phyloP scores from a whole-genome alignment of 2,329 filamentous ascomycete species.

The Neofusicoccum sp. region DNA sequence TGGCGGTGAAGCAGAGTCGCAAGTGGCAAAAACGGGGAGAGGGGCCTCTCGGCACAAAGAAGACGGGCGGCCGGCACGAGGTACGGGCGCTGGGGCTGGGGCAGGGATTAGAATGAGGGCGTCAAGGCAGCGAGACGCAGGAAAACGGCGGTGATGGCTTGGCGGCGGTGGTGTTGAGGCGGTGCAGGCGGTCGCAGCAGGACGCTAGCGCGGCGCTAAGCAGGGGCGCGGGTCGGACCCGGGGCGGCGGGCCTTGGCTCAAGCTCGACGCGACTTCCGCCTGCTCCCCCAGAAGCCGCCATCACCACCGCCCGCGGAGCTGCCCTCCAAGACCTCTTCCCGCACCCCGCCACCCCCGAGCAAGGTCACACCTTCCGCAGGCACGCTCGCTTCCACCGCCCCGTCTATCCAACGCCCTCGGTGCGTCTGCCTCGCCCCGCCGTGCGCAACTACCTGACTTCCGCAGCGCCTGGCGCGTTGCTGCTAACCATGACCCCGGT shows the following conservation, averaged over 20 bases:
- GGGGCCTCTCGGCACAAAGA: background rate
- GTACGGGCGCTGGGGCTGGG: background rate
- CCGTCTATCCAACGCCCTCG: background rate
- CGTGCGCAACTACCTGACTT: background rate
- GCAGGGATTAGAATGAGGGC: background rate
- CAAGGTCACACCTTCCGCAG: background rate
- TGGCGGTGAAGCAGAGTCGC: background rate
- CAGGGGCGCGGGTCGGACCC: slow-evolving; percentile 13
- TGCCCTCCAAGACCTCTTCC: background rate
- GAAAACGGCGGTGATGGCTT: background rate
- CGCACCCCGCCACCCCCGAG: too few species aligned
- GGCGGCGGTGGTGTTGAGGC: slow-evolving; percentile 7
- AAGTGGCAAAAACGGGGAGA: background rate
- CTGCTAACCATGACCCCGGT: slow-evolving; percentile 6
- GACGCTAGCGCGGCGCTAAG: background rate
- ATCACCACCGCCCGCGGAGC: background rate
- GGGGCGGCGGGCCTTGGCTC: slow-evolving; percentile 1
- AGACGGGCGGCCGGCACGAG: background rate
- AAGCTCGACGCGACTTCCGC: slow-evolving; percentile 19
- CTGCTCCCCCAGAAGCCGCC: background rate
- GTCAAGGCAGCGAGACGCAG: too few species aligned
- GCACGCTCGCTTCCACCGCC: background rate
- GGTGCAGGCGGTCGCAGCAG: slow-evolving; percentile 8
- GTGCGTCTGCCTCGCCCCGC: background rate
- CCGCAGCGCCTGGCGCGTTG: background rate